Conservation (phyloP, 2,329 filamentous ascomycete genomes). For the Ophiostoma australiae region DNA sequence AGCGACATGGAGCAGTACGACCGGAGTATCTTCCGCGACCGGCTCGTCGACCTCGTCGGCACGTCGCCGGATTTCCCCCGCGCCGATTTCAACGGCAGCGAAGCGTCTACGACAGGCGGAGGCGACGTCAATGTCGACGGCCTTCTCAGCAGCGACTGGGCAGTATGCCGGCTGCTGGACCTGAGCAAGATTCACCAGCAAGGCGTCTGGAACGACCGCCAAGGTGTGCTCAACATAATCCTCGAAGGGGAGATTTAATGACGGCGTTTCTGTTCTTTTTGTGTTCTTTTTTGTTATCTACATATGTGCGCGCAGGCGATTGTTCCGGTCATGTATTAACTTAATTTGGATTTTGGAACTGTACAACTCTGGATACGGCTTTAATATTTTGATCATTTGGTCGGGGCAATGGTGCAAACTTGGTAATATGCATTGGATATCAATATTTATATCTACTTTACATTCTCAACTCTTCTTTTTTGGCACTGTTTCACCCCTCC, state of each 20-base stretch:
- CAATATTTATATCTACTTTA: background rate
- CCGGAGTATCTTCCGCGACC: conserved; percentile 30
- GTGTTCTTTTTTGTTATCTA: background rate
- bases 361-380: background rate
- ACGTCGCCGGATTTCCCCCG: background rate
- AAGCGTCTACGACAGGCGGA: conserved; percentile 20
- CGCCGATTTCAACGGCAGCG: background rate
- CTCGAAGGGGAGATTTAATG: conserved; percentile 13
- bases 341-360: background rate
- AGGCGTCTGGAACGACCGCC: conserved; percentile 22
- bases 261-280: background rate
- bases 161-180: conserved; percentile 28
- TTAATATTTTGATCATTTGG: background rate
- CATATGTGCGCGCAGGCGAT: background rate
- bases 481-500: background rate
- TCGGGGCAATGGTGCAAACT: background rate
- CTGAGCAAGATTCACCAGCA: conserved; percentile 25
- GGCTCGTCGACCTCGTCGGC: conserved; percentile 28
- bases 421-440: conserved; percentile 4
- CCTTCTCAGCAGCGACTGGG: conserved; percentile 28
- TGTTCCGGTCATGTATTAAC: background rate
- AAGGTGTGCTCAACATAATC: conserved; percentile 23
- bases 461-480: background rate
- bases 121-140: background rate
- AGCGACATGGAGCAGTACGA: conserved; percentile 28